Evolutionary conservation across 2,329 filamentous ascomycete species (phyloP).

Genomic region (Raffaelea arxii): DNA sequence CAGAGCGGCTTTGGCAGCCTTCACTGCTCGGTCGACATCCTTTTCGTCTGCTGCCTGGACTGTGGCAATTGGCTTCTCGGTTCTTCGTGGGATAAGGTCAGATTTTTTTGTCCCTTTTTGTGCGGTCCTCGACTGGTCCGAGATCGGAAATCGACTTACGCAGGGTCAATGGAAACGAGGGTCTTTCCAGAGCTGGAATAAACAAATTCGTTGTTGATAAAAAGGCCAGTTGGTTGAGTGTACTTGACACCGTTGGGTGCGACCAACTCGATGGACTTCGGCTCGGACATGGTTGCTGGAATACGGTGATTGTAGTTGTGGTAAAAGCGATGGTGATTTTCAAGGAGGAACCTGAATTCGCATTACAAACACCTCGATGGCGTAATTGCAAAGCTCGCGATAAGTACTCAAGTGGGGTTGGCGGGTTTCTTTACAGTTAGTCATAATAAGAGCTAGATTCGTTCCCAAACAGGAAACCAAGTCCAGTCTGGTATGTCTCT

Average conservation of each 20-base stretch:
- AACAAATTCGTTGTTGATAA: conserved; percentile 11
- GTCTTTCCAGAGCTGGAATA: background rate
- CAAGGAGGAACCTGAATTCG: background rate
- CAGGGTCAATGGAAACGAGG: conserved; percentile 5
- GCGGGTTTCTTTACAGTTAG: background rate
- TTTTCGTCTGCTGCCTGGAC: conserved; percentile 2
- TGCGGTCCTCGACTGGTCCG: background rate
- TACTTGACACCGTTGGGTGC: conserved; percentile 7
- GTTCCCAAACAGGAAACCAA: background rate
- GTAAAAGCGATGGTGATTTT: background rate
- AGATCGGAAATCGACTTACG: background rate
- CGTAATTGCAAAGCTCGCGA: background rate
- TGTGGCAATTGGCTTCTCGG: conserved; percentile 1
- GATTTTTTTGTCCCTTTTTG: background rate
- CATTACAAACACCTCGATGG: background rate
- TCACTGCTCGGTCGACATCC: conserved; percentile 8
- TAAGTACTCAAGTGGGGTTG: background rate
- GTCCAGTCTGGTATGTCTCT: no score
- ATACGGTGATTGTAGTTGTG: background rate
- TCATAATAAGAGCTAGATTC: background rate
- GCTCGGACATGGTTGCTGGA: background rate
- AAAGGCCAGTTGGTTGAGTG: conserved; percentile 7
- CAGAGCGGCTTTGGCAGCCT: conserved; percentile 8
- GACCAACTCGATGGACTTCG: background rate
- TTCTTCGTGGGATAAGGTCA: background rate